Evolutionary conservation across 2,329 filamentous ascomycete genomes (phyloP), one percentile per base, ranked within the genome.

Genomic region (Colletotrichum kahawae): DNA sequence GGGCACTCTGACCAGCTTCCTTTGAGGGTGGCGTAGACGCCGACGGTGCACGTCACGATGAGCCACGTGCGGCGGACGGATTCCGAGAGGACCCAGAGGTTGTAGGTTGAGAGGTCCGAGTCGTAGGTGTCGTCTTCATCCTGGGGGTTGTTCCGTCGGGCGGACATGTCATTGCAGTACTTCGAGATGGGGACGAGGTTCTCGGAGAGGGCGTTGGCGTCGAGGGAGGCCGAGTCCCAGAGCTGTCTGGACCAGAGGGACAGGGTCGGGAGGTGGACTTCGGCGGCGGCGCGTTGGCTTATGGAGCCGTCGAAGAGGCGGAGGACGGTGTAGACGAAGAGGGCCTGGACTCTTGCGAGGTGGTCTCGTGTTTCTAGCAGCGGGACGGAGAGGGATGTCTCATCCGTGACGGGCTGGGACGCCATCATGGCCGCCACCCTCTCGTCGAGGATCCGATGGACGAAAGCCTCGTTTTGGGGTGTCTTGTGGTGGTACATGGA

Each of bases 51-150:
- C 29, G 75, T 73, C 31, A 76, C 77, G 9, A 81, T 51, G 27
- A 79, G 68, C 77, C 80, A 82, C 1, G 80, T 82, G 12, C 82
- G 79, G 7, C 82, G 77, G n/a, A 81, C 69, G 27, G 78, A 80
- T 70, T 83, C 82, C 4, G 81, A 77, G 2, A 83, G 63, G 24
- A 83, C 78, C 81, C 81, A 83, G 5, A 80, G 77, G 36, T 81
- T 77, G 81, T 81, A 83, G 31, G 70, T 33, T 13, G 67, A 8
- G 33, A 67, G 31, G 31, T 72, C 51, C 9, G 27, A n/a, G 77
- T 81, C 69, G 43, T 66, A 71, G 7, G 36, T 10, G 27, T 60
- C 65, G 27, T 56, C 66, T 12, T 36, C 21, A 16, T 29, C 27
- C 18, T 7, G 36, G 18, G 24, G 33, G 4, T 29, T 14, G 24